A percentile compares a stretch with the other conserved stretches of the same genome.
Conservation (phyloP, 129 eudicot genomes). For the Kitagawia praeruptora region DNA sequence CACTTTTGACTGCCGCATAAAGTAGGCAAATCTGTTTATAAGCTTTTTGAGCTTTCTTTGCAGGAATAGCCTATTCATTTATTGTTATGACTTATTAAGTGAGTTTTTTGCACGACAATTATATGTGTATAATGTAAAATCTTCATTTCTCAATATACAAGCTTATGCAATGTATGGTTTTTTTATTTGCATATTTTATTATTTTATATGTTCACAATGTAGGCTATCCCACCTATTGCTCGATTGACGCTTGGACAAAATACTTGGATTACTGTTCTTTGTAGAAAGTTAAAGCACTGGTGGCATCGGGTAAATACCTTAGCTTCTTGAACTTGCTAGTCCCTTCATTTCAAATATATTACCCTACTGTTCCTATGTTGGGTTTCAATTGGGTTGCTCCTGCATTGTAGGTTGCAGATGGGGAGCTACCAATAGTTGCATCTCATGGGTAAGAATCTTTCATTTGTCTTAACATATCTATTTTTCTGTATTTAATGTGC, state of each 20-base stretch:
- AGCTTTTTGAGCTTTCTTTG: neutral
- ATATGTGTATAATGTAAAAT: neutral
- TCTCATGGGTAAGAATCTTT: slow-evolving; percentile 69
- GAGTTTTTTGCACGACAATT: neutral
- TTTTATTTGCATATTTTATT: neutral
- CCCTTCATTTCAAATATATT: neutral
- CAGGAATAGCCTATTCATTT: neutral
- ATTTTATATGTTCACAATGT: neutral
- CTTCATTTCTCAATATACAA: neutral
- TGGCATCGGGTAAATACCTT: slow-evolving; percentile 86
- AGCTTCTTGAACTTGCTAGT: neutral
- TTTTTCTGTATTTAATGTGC: slow-evolving; percentile 1
- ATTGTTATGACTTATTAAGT: neutral
- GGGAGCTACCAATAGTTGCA: slow-evolving; percentile 87
- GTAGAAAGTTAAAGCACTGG: slow-evolving; percentile 95
- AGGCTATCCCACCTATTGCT: slow-evolving; percentile 93
- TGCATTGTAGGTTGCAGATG: slow-evolving; percentile 81
- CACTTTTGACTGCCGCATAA: neutral
- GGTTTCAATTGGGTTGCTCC: slow-evolving; percentile 13
- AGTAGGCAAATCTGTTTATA: neutral
- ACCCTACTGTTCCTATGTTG: neutral
- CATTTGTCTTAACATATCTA: slow-evolving; percentile 11
- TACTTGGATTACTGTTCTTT: slow-evolving; percentile 91
- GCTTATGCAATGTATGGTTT: neutral
- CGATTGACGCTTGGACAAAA: slow-evolving; percentile 84